These are phyloP conservation scores for Ampelocalamus luodianensis DNA, from an alignment of 176 grass and related monocot species.

Conservation along the genomic window DNA sequence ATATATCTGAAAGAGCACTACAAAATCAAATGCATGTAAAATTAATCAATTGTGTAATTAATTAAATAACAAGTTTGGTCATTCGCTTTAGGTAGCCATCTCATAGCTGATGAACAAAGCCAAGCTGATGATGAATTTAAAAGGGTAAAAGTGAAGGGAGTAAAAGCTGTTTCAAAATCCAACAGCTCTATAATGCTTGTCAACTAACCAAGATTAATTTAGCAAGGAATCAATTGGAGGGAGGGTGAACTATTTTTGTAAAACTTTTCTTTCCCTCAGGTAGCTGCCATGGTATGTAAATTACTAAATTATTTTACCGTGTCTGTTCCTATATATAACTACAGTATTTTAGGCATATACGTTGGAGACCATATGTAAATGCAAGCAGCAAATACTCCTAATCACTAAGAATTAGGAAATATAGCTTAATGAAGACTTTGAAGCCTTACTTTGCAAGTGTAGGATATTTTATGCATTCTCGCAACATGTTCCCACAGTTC, in stretches of 20 bases:
- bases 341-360: constrained; percentile 1
- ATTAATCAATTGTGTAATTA: constrained; percentile 51
- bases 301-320: constrained; percentile 12
- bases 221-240: background rate
- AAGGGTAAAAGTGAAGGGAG: constrained; percentile 11
- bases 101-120: constrained; percentile 26
- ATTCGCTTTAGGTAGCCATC: constrained; percentile 16
- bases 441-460: constrained; percentile 93
- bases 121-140: background rate
- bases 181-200: constrained; percentile 14
- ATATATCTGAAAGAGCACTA: constrained; percentile 99
- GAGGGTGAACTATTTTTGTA: background rate
- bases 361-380: constrained; percentile 5
- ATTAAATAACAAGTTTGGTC: background rate
- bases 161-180: constrained; percentile 5
- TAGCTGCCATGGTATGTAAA: background rate
- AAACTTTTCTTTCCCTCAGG: background rate
- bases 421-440: constrained; percentile 24
- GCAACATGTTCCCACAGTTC: constrained; percentile 97
- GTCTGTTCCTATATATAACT: background rate
- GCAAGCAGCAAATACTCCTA: background rate
- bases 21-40: constrained; percentile 87
- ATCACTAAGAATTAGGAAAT: constrained; percentile 12
- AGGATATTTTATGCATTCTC: constrained; percentile 98
- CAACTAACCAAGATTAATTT: constrained; percentile 15